These are phyloP conservation scores for Schizothecium vesticola DNA, from an alignment of 495 filamentous ascomycete genomes.

Conservation along the genomic window DNA sequence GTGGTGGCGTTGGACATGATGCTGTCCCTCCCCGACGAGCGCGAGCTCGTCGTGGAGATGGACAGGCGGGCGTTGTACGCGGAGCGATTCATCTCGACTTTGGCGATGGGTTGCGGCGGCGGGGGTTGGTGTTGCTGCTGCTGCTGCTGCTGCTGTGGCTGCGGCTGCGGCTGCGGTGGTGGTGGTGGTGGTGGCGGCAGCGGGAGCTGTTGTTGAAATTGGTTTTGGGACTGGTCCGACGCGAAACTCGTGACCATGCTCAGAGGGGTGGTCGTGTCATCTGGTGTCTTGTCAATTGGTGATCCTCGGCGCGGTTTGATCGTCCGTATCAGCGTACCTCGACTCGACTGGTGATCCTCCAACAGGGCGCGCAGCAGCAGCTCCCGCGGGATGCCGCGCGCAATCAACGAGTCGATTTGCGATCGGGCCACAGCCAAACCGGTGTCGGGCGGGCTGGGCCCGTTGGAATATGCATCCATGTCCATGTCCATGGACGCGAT, in stretches of 20 bases:
- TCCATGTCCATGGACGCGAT: background rate
- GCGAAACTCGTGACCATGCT: slow-evolving; percentile 11
- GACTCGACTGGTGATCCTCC: slow-evolving; percentile 21
- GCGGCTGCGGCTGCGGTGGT: slow-evolving; percentile 11
- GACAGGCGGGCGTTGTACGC: slow-evolving; percentile 25
- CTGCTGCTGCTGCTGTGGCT: slow-evolving; percentile 10
- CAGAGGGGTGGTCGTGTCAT: background rate
- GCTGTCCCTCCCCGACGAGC: slow-evolving; percentile 32
- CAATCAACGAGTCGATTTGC: slow-evolving; percentile 30
- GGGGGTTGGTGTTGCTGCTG: slow-evolving; percentile 12
- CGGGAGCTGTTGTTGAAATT: slow-evolving; percentile 1
- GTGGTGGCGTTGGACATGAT: slow-evolving; percentile 26
- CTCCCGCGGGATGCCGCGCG: slow-evolving; percentile 28
- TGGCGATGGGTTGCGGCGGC: background rate
- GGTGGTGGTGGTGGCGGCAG: slow-evolving; percentile 8
- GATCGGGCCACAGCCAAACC: slow-evolving; percentile 29
- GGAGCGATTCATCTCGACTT: slow-evolving; percentile 7
- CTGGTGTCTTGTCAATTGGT: background rate
- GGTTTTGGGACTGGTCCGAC: slow-evolving; percentile 11
- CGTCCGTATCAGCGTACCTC: slow-evolving; percentile 15
- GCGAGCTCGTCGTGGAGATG: slow-evolving; percentile 33
- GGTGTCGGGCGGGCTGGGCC: slow-evolving; percentile 31
- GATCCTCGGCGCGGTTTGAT: slow-evolving; percentile 8
- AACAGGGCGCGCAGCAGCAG: slow-evolving; percentile 27
- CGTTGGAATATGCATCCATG: slow-evolving; percentile 35